These are phyloP conservation scores for Raffaelea arxii DNA, from an alignment of 2,329 filamentous ascomycete genomes.

Conservation along the genomic window DNA sequence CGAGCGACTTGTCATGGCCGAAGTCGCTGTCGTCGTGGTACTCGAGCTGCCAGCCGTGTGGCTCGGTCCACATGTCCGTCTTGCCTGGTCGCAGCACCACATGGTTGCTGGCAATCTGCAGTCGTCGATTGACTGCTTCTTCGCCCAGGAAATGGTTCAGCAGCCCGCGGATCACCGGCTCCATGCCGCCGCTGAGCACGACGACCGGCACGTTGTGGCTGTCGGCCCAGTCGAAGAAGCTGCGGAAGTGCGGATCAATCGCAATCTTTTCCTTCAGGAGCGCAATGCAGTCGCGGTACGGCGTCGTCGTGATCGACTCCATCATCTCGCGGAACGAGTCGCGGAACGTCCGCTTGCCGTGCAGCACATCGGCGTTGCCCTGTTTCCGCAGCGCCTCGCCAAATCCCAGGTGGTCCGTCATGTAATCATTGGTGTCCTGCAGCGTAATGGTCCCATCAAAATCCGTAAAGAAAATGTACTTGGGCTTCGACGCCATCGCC, in stretches of 20 bases:
- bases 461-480: slow-evolving; percentile 97
- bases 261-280: slow-evolving; percentile 73
- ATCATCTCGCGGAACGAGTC: slow-evolving; percentile 89
- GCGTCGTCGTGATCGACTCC: slow-evolving; percentile 63
- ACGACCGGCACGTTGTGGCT: slow-evolving; percentile 83
- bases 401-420: slow-evolving; percentile 90
- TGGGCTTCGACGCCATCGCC: slow-evolving; percentile 59
- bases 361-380: slow-evolving; percentile 69
- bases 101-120: slow-evolving; percentile 87
- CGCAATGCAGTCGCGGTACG: slow-evolving; percentile 73
- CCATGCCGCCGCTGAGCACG: slow-evolving; percentile 87
- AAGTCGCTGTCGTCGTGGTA: slow-evolving; percentile 85
- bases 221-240: slow-evolving; percentile 77
- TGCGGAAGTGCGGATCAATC: slow-evolving; percentile 78
- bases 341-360: slow-evolving; percentile 62
- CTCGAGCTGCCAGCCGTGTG: slow-evolving; percentile 70
- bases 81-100: slow-evolving; percentile 53
- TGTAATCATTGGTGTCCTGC: slow-evolving; percentile 54
- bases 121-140: slow-evolving; percentile 55
- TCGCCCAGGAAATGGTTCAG: slow-evolving; percentile 70
- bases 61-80: slow-evolving; percentile 35
- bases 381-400: slow-evolving; percentile 60
- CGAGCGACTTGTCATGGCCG: slow-evolving; percentile 93
- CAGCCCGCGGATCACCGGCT: slow-evolving; percentile 77
- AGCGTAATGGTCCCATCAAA: slow-evolving; percentile 93